Evolutionary conservation across 1,284 basidiomycete species (phyloP).

Genomic region (Ustilago loliicola): DNA sequence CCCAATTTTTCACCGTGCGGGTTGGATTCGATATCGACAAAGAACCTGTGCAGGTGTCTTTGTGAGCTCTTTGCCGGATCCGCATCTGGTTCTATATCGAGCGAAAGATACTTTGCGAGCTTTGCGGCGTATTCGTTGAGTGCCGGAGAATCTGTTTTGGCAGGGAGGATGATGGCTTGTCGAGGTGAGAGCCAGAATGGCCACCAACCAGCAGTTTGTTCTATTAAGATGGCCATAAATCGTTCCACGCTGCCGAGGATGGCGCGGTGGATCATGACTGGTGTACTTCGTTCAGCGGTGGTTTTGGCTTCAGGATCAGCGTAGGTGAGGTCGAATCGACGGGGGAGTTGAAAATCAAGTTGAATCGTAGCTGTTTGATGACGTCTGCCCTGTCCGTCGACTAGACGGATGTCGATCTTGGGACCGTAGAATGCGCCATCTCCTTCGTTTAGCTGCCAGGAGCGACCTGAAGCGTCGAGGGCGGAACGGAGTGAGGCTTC

Average conservation of each 20-base stretch:
- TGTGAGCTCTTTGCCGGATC: slow-evolving; percentile 9
- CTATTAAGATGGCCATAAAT: slow-evolving; percentile 68
- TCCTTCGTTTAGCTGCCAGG: slow-evolving; percentile 63
- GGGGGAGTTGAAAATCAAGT: slow-evolving; percentile 69
- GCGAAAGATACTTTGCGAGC: slow-evolving; percentile 42
- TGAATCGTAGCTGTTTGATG: slow-evolving; percentile 70
- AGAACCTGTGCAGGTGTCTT: slow-evolving; percentile 59
- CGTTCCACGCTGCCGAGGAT: slow-evolving; percentile 69
- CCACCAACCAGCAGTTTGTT: slow-evolving; percentile 66
- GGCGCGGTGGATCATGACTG: slow-evolving; percentile 70
- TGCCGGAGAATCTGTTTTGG: slow-evolving; percentile 25
- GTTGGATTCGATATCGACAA: slow-evolving; percentile 63
- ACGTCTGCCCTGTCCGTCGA: slow-evolving; percentile 62
- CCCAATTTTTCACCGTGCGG: slow-evolving; percentile 56
- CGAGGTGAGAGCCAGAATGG: slow-evolving; percentile 67
- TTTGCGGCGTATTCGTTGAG: slow-evolving; percentile 41
- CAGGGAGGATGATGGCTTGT: slow-evolving; percentile 64
- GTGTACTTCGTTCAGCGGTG: slow-evolving; percentile 22
- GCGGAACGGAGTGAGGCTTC: slow-evolving; percentile 57
- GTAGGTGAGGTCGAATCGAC: slow-evolving; percentile 64
- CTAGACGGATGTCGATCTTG: slow-evolving; percentile 69
- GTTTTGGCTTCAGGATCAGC: slow-evolving; percentile 30
- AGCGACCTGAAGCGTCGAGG: slow-evolving; percentile 49
- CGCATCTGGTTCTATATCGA: slow-evolving; percentile 27
- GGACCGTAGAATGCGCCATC: slow-evolving; percentile 70